Conservation (phyloP, 192 early-diverging fungal species). For the Linnemannia hyalina region DNA sequence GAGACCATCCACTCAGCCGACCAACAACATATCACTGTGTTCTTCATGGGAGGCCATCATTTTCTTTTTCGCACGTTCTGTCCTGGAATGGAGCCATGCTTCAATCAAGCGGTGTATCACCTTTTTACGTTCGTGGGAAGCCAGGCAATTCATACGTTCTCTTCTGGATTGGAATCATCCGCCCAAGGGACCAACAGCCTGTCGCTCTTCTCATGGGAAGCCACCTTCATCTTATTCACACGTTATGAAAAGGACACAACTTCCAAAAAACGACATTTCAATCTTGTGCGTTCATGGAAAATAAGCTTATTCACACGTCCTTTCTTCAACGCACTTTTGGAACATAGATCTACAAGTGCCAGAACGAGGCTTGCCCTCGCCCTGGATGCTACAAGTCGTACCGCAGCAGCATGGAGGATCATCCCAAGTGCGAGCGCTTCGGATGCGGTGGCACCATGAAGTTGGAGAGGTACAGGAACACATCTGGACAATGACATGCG, state of each 20-base stretch:
- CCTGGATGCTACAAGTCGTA: constrained; percentile 96
- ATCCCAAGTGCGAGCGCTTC: constrained; percentile 89
- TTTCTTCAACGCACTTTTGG: neutral
- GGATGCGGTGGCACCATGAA: constrained; percentile 90
- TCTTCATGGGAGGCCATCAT: neutral
- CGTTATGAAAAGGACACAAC: neutral
- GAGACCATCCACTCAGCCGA: neutral
- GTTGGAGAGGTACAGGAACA: constrained; percentile 70
- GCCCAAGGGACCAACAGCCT: too few species aligned
- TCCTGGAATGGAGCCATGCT: too few species aligned
- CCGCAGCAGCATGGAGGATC: constrained; percentile 85
- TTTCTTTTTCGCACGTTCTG: too few species aligned
- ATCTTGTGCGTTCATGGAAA: neutral
- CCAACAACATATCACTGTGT: neutral
- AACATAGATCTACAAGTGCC: constrained; percentile 95
- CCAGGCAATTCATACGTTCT: too few species aligned
- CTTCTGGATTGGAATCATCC: too few species aligned
- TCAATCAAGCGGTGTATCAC: too few species aligned
- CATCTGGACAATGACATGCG: neutral
- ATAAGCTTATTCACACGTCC: neutral
- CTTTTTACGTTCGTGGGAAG: too few species aligned
- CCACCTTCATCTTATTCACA: too few species aligned
- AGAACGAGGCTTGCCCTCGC: constrained; percentile 90
- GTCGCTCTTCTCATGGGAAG: too few species aligned
- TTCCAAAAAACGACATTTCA: neutral